A percentile compares a stretch with the other conserved stretches of the same genome.
Conservation (phyloP, 441 rosid genomes). For the Cnidoscolus chayamansa region DNA sequence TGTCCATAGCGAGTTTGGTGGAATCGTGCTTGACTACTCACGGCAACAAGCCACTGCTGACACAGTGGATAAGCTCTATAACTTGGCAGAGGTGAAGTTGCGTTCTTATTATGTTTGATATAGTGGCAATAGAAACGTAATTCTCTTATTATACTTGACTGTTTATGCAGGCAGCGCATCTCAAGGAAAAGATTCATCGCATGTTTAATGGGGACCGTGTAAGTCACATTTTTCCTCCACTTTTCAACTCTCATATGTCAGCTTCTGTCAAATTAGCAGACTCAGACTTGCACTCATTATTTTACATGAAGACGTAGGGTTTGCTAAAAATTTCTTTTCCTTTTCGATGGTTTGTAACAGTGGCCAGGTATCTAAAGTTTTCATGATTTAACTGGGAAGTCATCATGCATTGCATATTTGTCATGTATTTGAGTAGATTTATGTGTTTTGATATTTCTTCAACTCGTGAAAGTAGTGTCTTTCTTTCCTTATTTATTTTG, state of each 20-base stretch:
- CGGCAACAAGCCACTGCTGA: conserved; percentile 68
- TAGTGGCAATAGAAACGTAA: neutral
- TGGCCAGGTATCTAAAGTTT: neutral
- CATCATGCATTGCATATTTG: neutral
- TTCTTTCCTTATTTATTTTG: neutral
- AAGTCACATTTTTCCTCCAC: conserved; percentile 28
- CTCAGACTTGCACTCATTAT: no score
- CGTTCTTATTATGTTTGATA: conserved; percentile 10
- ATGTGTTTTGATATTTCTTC: neutral
- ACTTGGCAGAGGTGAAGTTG: conserved; percentile 66
- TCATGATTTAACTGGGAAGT: neutral
- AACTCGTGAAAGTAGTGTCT: neutral
- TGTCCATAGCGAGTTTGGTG: conserved; percentile 65
- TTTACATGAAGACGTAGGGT: neutral
- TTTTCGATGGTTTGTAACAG: neutral
- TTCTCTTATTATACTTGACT: neutral
- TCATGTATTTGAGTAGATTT: neutral
- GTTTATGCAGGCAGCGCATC: conserved; percentile 55
- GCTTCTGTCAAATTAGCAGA: no score
- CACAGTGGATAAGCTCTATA: conserved; percentile 61
- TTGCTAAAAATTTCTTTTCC: neutral
- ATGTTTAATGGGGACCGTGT: conserved; percentile 83
- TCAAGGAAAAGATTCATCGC: conserved; percentile 62
- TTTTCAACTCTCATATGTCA: no score
- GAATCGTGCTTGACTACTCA: conserved; percentile 68